phyloP scores from a whole-genome alignment of 2,329 filamentous ascomycete species.

The Calycina herbarum region DNA sequence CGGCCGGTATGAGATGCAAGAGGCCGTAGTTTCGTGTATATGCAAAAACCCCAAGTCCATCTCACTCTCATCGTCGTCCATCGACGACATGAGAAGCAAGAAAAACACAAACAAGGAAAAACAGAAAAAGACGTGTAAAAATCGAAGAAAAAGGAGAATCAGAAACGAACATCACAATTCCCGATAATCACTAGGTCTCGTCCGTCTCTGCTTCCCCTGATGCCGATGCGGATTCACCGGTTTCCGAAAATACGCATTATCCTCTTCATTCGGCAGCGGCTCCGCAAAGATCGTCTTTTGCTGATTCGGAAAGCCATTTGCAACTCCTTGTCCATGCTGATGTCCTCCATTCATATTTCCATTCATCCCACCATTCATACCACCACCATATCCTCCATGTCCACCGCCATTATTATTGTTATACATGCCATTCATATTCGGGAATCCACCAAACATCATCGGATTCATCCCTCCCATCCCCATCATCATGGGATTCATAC shows the following conservation, averaged over 20 bases:
- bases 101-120: background rate
- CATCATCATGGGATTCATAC: slow-evolving; percentile 38
- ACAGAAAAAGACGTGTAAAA: background rate
- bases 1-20: background rate
- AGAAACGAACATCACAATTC: slow-evolving; percentile 59
- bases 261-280: slow-evolving; percentile 65
- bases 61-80: background rate
- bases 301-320: slow-evolving; percentile 54
- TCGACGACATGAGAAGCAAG: background rate
- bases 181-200: slow-evolving; percentile 86
- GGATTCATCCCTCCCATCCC: slow-evolving; percentile 34
- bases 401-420: slow-evolving; percentile 19
- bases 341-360: slow-evolving; percentile 37
- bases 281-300: slow-evolving; percentile 49
- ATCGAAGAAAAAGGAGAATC: background rate
- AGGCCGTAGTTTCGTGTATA: background rate
- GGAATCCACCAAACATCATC: slow-evolving; percentile 36
- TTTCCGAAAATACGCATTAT: slow-evolving; percentile 92
- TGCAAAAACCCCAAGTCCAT: background rate
- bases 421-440: slow-evolving; percentile 43
- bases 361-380: slow-evolving; percentile 31
- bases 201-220: slow-evolving; percentile 75
- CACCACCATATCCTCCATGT: background rate
- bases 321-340: slow-evolving; percentile 33
- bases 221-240: slow-evolving; percentile 93